Percentiles rank a stretch among this genome's conserved stretches.
These are phyloP conservation scores for Calocybe gambosa DNA, from an alignment of 1,284 basidiomycete species.

Conservation along the genomic window DNA sequence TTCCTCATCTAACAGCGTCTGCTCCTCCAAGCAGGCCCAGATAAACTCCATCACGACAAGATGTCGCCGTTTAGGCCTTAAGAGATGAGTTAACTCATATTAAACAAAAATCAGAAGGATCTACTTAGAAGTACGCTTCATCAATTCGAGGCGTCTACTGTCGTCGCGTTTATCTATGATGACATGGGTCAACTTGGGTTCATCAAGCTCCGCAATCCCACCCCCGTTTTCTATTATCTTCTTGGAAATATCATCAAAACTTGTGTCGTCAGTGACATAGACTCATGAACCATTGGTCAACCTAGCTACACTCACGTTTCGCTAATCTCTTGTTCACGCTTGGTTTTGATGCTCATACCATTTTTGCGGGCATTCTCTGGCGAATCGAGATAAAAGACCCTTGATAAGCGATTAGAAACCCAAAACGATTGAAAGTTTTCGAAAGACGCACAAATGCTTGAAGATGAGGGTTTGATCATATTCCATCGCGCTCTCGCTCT, in stretches of 20 bases:
- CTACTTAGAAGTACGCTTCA: conserved; percentile 66
- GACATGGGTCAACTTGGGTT: conserved; percentile 80
- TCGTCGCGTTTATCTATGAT: conserved; percentile 75
- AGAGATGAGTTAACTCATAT: not conserved
- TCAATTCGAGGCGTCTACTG: conserved; percentile 63
- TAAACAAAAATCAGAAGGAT: conserved; percentile 9
- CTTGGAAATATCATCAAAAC: conserved; percentile 48
- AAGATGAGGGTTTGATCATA: conserved; percentile 78
- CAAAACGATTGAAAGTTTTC: not conserved
- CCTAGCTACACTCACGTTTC: conserved; percentile 38
- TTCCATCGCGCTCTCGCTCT: conserved; percentile 55
- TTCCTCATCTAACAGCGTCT: conserved; percentile 75
- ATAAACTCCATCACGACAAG: conserved; percentile 76
- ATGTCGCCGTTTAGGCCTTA: conserved; percentile 70
- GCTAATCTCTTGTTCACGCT: conserved; percentile 44
- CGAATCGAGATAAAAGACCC: conserved; percentile 85
- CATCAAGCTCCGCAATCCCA: conserved; percentile 55
- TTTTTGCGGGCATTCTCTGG: conserved; percentile 64
- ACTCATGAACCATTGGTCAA: not conserved
- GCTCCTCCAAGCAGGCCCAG: conserved; percentile 71
- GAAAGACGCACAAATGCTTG: conserved; percentile 60
- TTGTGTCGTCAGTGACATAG: conserved; percentile 23
- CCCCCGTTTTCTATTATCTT: conserved; percentile 69
- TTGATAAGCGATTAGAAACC: conserved; percentile 22
- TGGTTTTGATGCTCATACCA: conserved; percentile 52